phyloP scores from a whole-genome alignment of 805 yeast species.

The Tetrapisispora namnaoensis region DNA sequence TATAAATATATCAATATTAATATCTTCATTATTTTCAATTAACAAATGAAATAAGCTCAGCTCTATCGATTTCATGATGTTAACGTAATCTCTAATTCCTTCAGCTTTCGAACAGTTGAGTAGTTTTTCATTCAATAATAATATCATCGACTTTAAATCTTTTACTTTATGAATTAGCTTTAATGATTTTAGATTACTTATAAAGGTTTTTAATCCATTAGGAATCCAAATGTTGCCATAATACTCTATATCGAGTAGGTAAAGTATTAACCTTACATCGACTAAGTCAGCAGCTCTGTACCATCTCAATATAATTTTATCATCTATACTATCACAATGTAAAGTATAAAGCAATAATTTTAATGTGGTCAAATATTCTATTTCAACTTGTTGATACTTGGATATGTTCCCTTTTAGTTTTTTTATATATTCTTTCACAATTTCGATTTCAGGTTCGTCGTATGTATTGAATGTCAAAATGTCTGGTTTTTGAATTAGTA shows the following conservation, averaged over 20 bases:
- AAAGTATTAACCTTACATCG: slow-evolving; percentile 23
- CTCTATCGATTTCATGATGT: slow-evolving; percentile 19
- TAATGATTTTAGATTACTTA: slow-evolving; percentile 17
- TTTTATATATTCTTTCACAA: slow-evolving; percentile 12
- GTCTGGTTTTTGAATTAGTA: slow-evolving; percentile 12
- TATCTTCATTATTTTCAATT: slow-evolving; percentile 2
- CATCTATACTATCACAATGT: slow-evolving; percentile 18
- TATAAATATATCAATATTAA: slow-evolving; percentile 12
- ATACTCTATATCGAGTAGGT: slow-evolving; percentile 17
- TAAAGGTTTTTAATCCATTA: slow-evolving; percentile 19
- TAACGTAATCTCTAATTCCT: slow-evolving; percentile 9
- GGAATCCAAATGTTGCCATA: slow-evolving; percentile 26
- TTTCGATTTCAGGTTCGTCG: slow-evolving; percentile 13
- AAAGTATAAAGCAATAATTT: slow-evolving; percentile 16
- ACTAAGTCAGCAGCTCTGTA: slow-evolving; percentile 7
- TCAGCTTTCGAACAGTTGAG: background rate
- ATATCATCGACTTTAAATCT: slow-evolving; percentile 6
- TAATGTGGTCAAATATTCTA: slow-evolving; percentile 13
- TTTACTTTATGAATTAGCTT: slow-evolving; percentile 20
- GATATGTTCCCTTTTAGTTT: slow-evolving; percentile 2
- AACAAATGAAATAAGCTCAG: slow-evolving; percentile 13
- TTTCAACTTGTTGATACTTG: slow-evolving; percentile 13
- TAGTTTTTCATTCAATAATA: slow-evolving; percentile 4
- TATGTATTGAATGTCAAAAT: slow-evolving; percentile 17
- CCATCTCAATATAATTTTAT: slow-evolving; percentile 14